phyloP scores from a whole-genome alignment of 805 yeast genomes.

The Candida succiphila region DNA sequence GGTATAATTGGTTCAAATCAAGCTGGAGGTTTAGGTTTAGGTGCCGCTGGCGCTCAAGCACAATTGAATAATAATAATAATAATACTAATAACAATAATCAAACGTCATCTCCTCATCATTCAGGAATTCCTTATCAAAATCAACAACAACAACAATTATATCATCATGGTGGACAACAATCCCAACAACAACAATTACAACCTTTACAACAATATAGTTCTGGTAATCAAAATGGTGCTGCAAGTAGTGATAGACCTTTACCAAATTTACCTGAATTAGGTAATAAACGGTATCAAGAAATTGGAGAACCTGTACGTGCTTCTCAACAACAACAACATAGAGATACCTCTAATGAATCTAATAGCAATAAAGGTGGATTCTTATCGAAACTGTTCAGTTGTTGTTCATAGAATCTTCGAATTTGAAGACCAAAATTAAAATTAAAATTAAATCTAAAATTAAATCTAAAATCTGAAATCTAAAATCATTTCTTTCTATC shows the following conservation, averaged over 20 bases:
- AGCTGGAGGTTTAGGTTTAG: too few relatives aligned
- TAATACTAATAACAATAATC: not conserved
- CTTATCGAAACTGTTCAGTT: constrained; percentile 14
- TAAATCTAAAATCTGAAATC: too few relatives aligned
- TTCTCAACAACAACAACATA: constrained; percentile 7
- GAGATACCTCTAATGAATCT: constrained; percentile 4
- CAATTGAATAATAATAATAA: not conserved
- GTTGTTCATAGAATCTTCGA: constrained; percentile 11
- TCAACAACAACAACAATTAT: not conserved
- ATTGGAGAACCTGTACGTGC: too few relatives aligned
- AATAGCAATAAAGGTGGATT: constrained; percentile 12
- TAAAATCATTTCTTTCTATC: too few relatives aligned
- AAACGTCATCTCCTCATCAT: not conserved
- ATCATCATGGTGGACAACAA: constrained; percentile 2
- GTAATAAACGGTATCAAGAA: too few relatives aligned
- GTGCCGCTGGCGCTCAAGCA: constrained; percentile 2
- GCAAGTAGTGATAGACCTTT: constrained; percentile 24
- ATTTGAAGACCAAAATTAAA: too few relatives aligned
- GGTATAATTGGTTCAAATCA: constrained; percentile 18
- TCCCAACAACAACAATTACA: constrained; percentile 5
- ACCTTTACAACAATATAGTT: constrained; percentile 8
- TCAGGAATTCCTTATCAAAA: too few relatives aligned
- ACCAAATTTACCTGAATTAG: constrained; percentile 25
- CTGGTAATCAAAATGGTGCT: constrained; percentile 9
- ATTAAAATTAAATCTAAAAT: too few relatives aligned